These are phyloP conservation scores for Vanderwaltozyma tropicalis DNA, from an alignment of 805 yeast genomes.

Conservation along the genomic window DNA sequence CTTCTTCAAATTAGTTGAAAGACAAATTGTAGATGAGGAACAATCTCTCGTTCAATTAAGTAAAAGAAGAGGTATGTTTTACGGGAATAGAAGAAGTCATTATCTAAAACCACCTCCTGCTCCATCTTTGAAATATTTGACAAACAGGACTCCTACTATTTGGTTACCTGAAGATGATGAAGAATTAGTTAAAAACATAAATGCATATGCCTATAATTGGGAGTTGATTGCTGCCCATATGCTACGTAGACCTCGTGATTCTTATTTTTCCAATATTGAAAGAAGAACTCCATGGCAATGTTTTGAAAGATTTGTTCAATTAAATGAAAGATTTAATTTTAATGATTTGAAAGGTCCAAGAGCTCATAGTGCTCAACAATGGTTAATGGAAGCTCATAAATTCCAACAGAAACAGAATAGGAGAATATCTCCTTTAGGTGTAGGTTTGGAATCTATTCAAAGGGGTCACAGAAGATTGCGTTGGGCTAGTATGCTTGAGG, in stretches of 20 bases:
- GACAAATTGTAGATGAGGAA: conserved; percentile 37
- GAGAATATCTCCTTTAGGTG: conserved; percentile 84
- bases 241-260: conserved; percentile 51
- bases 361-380: conserved; percentile 73
- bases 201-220: conserved; percentile 89
- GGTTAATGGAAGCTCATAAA: conserved; percentile 86
- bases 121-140: conserved; percentile 71
- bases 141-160: conserved; percentile 79
- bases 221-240: conserved; percentile 77
- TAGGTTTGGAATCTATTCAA: conserved; percentile 86
- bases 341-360: conserved; percentile 80
- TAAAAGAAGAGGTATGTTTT: conserved; percentile 35
- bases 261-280: conserved; percentile 80
- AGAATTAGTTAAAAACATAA: conserved; percentile 65
- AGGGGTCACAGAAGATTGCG: conserved; percentile 83
- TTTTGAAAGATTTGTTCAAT: conserved; percentile 88
- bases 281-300: conserved; percentile 98
- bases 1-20: conserved; percentile 47
- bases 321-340: conserved; percentile 79
- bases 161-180: conserved; percentile 96
- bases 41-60: conserved; percentile 27
- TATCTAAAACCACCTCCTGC: conserved; percentile 83
- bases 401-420: conserved; percentile 83
- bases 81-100: conserved; percentile 44
- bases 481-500: conserved; percentile 97